phyloP scores from a whole-genome alignment of 257 asterid genomes.

The Catharanthus roseus region DNA sequence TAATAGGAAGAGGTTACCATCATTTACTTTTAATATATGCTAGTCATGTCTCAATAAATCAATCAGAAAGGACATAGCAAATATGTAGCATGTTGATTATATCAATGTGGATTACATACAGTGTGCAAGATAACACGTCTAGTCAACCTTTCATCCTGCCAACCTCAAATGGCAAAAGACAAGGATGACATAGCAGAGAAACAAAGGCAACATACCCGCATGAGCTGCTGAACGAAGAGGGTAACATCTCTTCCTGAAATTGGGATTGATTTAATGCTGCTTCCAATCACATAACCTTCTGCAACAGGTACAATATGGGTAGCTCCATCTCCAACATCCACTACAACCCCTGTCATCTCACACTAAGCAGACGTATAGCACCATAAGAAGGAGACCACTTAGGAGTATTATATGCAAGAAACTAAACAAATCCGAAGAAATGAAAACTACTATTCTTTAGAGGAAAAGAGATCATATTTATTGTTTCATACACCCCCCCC shows the following conservation, averaged over 20 bases:
- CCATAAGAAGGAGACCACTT: slow-evolving; percentile 24
- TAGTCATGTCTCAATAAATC: neutral
- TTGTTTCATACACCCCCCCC: neutral
- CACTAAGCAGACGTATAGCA: slow-evolving; percentile 50
- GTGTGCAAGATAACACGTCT: neutral
- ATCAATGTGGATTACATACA: neutral
- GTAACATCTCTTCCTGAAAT: slow-evolving; percentile 85
- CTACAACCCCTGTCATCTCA: slow-evolving; percentile 99
- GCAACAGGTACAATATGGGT: slow-evolving; percentile 98
- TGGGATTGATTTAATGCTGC: slow-evolving; percentile 95
- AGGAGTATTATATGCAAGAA: slow-evolving; percentile 1
- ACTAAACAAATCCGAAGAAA: neutral
- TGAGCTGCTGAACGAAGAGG: slow-evolving; percentile 77
- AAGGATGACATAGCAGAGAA: slow-evolving; percentile 3
- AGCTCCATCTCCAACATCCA: slow-evolving; percentile 97
- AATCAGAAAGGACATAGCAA: neutral
- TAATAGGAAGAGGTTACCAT: slow-evolving; percentile 3
- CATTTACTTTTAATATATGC: neutral
- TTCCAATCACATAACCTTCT: slow-evolving; percentile 93
- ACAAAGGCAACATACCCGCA: slow-evolving; percentile 51
- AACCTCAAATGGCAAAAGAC: neutral
- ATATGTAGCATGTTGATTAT: neutral
- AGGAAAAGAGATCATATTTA: neutral
- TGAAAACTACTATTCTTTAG: neutral
- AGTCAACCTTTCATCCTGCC: neutral